A percentile compares a stretch with the other conserved stretches of the same genome.
These are phyloP conservation scores for Aphanomyces euteiches DNA, from an alignment of 352 stramenopile genomes.

Conservation along the genomic window DNA sequence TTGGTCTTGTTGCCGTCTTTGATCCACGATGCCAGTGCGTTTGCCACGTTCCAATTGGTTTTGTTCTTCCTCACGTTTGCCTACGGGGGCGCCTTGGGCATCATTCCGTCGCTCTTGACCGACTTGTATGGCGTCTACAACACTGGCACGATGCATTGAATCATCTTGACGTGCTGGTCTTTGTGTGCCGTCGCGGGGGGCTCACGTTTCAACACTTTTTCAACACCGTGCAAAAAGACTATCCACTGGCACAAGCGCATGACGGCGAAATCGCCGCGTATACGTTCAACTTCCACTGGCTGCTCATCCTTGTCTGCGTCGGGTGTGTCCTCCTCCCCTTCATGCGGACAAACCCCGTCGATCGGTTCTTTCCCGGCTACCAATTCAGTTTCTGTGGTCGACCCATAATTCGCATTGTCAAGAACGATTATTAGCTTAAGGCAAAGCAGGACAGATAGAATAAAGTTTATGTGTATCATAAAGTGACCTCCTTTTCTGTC, in stretches of 20 bases:
- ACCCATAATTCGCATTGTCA: not conserved
- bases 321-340: conserved; percentile 3
- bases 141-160: conserved; percentile 61
- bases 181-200: conserved; percentile 66
- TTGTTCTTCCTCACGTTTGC: conserved; percentile 65
- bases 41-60: conserved; percentile 48
- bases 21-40: conserved; percentile 41
- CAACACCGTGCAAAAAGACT: conserved; percentile 25
- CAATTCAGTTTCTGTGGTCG: conserved; percentile 28
- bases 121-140: conserved; percentile 78
- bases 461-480: no score
- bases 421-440: not conserved
- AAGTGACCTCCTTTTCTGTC: no score
- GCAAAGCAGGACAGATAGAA: not conserved
- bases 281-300: conserved; percentile 33
- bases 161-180: conserved; percentile 75
- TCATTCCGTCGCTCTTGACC: conserved; percentile 65
- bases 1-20: not conserved
- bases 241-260: no score
- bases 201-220: conserved; percentile 62
- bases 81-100: conserved; percentile 72
- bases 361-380: conserved; percentile 29
- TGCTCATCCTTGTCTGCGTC: conserved; percentile 48
- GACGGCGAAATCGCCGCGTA: conserved; percentile 42
- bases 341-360: conserved; percentile 24